Percentiles rank a stretch among this genome's conserved stretches.
These are phyloP conservation scores for Kuraishia cidri DNA, from an alignment of 805 yeast species.

Conservation along the genomic window DNA sequence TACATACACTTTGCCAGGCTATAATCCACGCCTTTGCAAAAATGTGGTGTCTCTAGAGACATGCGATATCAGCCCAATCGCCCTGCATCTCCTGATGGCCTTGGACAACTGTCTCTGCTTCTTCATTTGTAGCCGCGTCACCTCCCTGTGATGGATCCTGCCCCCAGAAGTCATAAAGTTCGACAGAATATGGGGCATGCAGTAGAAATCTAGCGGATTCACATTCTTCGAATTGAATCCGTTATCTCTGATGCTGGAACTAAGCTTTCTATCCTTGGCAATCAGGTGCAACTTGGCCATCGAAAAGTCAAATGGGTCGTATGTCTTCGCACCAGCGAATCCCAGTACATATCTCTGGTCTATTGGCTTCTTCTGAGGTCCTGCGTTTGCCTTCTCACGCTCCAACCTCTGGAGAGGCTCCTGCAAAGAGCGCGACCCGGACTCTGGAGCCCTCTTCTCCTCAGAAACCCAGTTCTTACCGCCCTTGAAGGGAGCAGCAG, in stretches of 20 bases:
- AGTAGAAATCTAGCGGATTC: conserved; percentile 63
- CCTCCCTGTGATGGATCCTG: conserved; percentile 62
- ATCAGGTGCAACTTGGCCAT: conserved; percentile 47
- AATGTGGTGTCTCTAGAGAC: conserved; percentile 55
- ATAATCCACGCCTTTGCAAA: conserved; percentile 1
- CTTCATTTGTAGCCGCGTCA: conserved; percentile 54
- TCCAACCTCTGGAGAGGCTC: conserved; percentile 7
- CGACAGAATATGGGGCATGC: conserved; percentile 63
- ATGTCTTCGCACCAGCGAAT: conserved; percentile 43
- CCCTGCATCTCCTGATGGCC: conserved; percentile 74
- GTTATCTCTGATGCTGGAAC: conserved; percentile 4
- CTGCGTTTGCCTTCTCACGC: conserved; percentile 8
- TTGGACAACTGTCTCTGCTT: conserved; percentile 67
- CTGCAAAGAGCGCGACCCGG: no score
- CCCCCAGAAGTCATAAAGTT: conserved; percentile 65
- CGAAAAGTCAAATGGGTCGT: conserved; percentile 80
- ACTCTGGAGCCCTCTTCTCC: no score
- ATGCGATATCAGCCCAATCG: conserved; percentile 69
- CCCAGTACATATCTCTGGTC: conserved; percentile 29
- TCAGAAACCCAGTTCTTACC: no score
- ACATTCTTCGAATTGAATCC: conserved; percentile 31
- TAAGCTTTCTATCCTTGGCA: conserved; percentile 20
- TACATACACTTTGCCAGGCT: neutral
- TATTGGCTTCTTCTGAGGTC: conserved; percentile 13
- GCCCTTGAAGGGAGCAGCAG: no score